Percentiles rank a stretch among this genome's conserved stretches.
phyloP scores from a whole-genome alignment of 2,329 filamentous ascomycete genomes.

The Ophiostoma australiae region DNA sequence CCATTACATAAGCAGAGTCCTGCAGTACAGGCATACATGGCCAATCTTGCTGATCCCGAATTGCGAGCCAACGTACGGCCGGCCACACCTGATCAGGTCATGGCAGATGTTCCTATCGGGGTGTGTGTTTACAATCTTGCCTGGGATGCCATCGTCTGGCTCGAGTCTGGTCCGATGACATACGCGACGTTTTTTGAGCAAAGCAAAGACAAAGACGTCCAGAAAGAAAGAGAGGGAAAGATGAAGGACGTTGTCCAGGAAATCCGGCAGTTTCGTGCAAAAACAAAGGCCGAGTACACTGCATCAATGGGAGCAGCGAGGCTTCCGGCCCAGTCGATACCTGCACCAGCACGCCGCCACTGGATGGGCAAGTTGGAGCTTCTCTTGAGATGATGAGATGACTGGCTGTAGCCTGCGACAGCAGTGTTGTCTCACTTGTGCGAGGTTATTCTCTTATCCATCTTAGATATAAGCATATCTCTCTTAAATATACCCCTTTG shows the following conservation, averaged over 20 bases:
- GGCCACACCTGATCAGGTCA: conserved; percentile 46
- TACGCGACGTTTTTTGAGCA: not conserved
- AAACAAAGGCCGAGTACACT: conserved; percentile 33
- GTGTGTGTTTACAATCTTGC: conserved; percentile 47
- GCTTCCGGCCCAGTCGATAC: conserved; percentile 18
- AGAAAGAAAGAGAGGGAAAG: conserved; percentile 34
- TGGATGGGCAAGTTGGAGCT: conserved; percentile 40
- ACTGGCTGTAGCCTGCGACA: not conserved
- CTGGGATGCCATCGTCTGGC: conserved; percentile 48
- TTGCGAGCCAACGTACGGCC: conserved; percentile 41
- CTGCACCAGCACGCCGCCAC: conserved; percentile 27
- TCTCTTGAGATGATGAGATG: not conserved
- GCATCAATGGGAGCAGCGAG: conserved; percentile 4
- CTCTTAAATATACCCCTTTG: not conserved
- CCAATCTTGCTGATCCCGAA: conserved; percentile 36
- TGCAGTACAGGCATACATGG: conserved; percentile 47
- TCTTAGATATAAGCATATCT: not conserved
- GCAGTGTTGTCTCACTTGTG: not conserved
- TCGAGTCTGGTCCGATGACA: not conserved
- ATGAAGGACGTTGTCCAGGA: conserved; percentile 39
- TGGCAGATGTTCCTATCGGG: conserved; percentile 45
- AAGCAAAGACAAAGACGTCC: not conserved
- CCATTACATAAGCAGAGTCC: conserved; percentile 18
- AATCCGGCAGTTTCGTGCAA: conserved; percentile 39
- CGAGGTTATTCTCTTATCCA: not conserved